Percentiles rank a stretch among this genome's conserved stretches.
Conservation (phyloP, 2,329 filamentous ascomycete species). For the Cladorrhinum sp. region DNA sequence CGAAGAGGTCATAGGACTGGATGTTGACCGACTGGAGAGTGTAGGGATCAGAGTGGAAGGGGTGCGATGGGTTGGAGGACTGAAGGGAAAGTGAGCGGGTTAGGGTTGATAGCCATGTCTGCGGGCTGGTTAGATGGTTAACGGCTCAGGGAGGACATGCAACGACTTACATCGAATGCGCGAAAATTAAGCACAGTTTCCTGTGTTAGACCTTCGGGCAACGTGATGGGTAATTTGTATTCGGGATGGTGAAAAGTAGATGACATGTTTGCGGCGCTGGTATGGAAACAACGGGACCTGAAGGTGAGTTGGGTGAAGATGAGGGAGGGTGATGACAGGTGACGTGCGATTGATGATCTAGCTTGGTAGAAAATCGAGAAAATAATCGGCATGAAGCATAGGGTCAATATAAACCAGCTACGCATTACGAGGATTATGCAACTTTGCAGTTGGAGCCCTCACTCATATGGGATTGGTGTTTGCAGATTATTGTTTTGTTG, state of each 20-base stretch:
- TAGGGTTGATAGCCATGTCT: constrained; percentile 52
- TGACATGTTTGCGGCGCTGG: constrained; percentile 33
- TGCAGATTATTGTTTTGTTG: neutral
- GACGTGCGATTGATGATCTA: constrained; percentile 20
- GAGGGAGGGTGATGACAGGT: constrained; percentile 13
- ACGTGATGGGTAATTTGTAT: constrained; percentile 40
- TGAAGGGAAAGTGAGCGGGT: constrained; percentile 47
- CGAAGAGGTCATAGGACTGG: constrained; percentile 54
- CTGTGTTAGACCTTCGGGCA: constrained; percentile 44
- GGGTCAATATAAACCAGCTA: constrained; percentile 5
- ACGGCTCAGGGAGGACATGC: neutral
- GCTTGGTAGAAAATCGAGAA: constrained; percentile 12
- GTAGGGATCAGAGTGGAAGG: constrained; percentile 55
- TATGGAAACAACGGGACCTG: neutral
- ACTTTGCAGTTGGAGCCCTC: neutral
- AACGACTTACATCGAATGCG: constrained; percentile 46
- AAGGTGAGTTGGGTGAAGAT: constrained; percentile 7
- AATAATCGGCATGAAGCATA: constrained; percentile 14
- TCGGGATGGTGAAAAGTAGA: constrained; percentile 40
- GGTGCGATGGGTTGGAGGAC: constrained; percentile 38
- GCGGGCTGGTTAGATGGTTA: too few species aligned
- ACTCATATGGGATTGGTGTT: neutral
- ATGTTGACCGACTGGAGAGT: constrained; percentile 48
- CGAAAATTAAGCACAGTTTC: constrained; percentile 46
- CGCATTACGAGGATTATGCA: constrained; percentile 10